A percentile compares a stretch with the other conserved stretches of the same genome.
These are phyloP conservation scores for Leccinellum albellum DNA, from an alignment of 768 basidiomycete species.

Conservation along the genomic window DNA sequence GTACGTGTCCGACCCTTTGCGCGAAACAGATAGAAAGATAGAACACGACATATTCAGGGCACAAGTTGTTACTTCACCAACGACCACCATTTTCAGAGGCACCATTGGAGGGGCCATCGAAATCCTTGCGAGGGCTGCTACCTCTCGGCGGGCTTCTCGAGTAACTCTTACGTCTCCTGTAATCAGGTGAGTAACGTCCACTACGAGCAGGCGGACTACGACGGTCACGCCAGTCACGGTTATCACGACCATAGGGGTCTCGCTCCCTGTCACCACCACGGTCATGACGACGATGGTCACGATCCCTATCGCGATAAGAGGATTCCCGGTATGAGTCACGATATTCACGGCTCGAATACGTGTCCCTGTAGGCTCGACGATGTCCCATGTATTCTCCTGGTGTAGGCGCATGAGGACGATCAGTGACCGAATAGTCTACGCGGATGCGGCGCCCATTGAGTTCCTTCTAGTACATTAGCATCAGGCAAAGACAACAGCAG, in stretches of 20 bases:
- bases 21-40: conserved; percentile 26
- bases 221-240: conserved; percentile 75
- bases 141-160: conserved; percentile 79
- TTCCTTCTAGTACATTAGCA: conserved; percentile 48
- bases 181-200: conserved; percentile 73
- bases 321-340: conserved; percentile 45
- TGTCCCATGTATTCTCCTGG: conserved; percentile 99
- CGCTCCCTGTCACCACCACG: conserved; percentile 42
- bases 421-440: conserved; percentile 95
- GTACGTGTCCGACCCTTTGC: conserved; percentile 42
- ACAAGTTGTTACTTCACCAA: conserved; percentile 49
- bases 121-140: conserved; percentile 53
- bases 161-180: conserved; percentile 71
- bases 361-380: conserved; percentile 55
- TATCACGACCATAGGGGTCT: conserved; percentile 68
- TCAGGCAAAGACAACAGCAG: neutral
- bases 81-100: conserved; percentile 44
- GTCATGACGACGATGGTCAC: conserved; percentile 37
- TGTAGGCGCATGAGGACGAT: conserved; percentile 90
- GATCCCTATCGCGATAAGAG: conserved; percentile 43
- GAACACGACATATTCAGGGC: conserved; percentile 23
- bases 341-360: conserved; percentile 41
- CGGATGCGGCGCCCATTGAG: conserved; percentile 94
- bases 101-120: conserved; percentile 41
- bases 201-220: conserved; percentile 68